Percentiles rank a stretch among this genome's conserved stretches.
Evolutionary conservation across 805 yeast species (phyloP).

Genomic region (Saccharomycopsis fodiens): DNA sequence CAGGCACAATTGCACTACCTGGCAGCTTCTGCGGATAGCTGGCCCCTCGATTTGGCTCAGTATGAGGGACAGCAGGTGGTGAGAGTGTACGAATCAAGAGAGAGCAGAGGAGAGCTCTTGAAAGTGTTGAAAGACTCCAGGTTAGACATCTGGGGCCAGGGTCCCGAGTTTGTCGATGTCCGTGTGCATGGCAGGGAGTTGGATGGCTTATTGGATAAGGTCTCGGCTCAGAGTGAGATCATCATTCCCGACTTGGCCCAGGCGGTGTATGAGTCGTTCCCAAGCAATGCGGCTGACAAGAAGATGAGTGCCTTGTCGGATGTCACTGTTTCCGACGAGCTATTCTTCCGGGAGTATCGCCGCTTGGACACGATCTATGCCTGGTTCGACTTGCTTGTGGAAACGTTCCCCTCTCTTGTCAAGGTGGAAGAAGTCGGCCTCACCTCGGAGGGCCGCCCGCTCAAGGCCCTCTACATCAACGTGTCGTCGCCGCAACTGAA

Average conservation of each 20-base stretch:
- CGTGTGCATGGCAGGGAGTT: too few species aligned
- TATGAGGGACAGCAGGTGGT: slow-evolving; percentile 39
- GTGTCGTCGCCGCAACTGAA: slow-evolving; percentile 33
- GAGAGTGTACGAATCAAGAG: slow-evolving; percentile 29
- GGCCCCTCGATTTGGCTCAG: slow-evolving; percentile 35
- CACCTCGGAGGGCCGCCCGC: slow-evolving; percentile 67
- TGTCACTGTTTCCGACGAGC: slow-evolving; percentile 10
- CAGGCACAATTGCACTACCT: slow-evolving; percentile 28
- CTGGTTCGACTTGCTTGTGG: slow-evolving; percentile 59
- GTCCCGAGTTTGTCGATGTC: slow-evolving; percentile 40
- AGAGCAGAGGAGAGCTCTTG: slow-evolving; percentile 17
- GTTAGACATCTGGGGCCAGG: slow-evolving; percentile 42
- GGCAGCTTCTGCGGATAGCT: slow-evolving; percentile 24
- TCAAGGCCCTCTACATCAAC: slow-evolving; percentile 59
- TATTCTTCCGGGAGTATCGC: slow-evolving; percentile 66
- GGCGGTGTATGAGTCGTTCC: slow-evolving; percentile 20
- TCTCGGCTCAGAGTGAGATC: slow-evolving; percentile 8
- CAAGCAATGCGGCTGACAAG: too few species aligned
- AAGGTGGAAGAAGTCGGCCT: slow-evolving; percentile 60
- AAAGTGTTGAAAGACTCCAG: slow-evolving; percentile 21
- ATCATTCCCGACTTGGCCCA: slow-evolving; percentile 24
- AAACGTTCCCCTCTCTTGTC: slow-evolving; percentile 59
- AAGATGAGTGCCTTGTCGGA: neutral
- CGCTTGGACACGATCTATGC: slow-evolving; percentile 59
- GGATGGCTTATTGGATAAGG: slow-evolving; percentile 20